Evolutionary conservation across 1,284 basidiomycete genomes (phyloP), one percentile per base, ranked within the genome.

Genomic region (Singerocomus inundabilis): DNA sequence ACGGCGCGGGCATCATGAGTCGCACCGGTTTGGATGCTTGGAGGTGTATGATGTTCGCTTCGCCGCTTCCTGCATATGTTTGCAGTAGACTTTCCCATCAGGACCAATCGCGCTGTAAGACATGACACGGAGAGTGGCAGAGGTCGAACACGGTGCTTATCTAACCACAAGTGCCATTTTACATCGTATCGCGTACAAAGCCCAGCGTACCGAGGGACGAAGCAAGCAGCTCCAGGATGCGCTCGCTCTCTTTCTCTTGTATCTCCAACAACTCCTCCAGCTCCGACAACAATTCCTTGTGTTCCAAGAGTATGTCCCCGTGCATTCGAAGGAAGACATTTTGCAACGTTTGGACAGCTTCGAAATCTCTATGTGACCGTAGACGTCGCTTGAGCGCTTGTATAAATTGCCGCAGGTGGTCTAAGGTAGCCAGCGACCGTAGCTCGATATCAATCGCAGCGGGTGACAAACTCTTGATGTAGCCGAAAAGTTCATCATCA

Each of bases 361-460:
- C 96, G 63, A 96, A 99, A 70, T 99, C 96, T 44, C 83, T 81
- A 60, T 88, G 90, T 15, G 88, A 88, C 36, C 70, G 69, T 24
- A 99, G 75, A 3, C 96, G 84, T 46, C 75, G 78, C 4, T 78
- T 79, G 16, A 99, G 76, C 0, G 92, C 89, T 48, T 77, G 72
- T 33, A 97, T 70, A 72, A 98, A 97, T 6, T 78, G 70, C 1
- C 71, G 72, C 18, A 95, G 75, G 48, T 82, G 78, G 42, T 85
- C 76, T 26, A 88, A 70, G 5, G 83, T 79, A n/a, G 81, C 72
- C 43, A 93, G 71, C 2, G 88, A 88, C 11, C 93, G 91, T 15
- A 99, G 76, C 67, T 98, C 96, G 18, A 94, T 74, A 66, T 99
- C 96, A 41, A 95, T 77, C 1, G 91, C 87, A 6, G 95, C 91